Base-by-base conservation (phyloP, 2,329 filamentous ascomycete species). In the Aspergillus aculeatinus region DNA sequence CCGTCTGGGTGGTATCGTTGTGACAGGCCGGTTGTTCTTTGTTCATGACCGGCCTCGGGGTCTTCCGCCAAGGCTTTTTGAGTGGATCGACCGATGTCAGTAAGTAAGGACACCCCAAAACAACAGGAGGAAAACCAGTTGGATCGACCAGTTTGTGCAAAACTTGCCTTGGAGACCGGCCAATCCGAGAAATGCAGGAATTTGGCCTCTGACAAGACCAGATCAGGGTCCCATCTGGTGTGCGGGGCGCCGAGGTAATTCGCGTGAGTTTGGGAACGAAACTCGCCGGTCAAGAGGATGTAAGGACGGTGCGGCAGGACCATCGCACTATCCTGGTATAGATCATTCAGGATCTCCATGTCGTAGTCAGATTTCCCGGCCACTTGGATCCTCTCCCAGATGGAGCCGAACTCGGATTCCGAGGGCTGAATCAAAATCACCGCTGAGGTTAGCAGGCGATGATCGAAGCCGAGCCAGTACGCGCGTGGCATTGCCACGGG, bases 151-250 rank as follows among this genome's bases (percentile, higher is more conserved):
- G 10, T 35, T 10, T 16, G 11, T 5, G 12, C 33, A 35, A 5
- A 12, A 12, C 19, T 19, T 53, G 44, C 52, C 51, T 59, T 59
- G 7, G 57, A 51, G 12, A 88, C 67, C 0, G 87, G 87, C 83
- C 84, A 87, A 67, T 89, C 87, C 29, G 83, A 86, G 70, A 89
- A 89, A 69, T 89, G 86, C 2, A 89, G 72, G 21, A 85, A 79
- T 61, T 87, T 88, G 2, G 85, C 82, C 63, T 87, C 84, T 27
- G 79, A 79, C 53, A 82, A 77, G 1, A 80, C 76, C 29, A 65
- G 67, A 3, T 82, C 70, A 0, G 85, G 77, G 66, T 88, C 81
- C 85, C 86, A 89, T 5, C 65, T 9, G 27, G 27, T 29, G 58
- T 61, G 83, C 82, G 1, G 75, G 2, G 70, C 51, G 65, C 82